phyloP scores from a whole-genome alignment of 106 monocot species.

The Iris macrosiphon region DNA sequence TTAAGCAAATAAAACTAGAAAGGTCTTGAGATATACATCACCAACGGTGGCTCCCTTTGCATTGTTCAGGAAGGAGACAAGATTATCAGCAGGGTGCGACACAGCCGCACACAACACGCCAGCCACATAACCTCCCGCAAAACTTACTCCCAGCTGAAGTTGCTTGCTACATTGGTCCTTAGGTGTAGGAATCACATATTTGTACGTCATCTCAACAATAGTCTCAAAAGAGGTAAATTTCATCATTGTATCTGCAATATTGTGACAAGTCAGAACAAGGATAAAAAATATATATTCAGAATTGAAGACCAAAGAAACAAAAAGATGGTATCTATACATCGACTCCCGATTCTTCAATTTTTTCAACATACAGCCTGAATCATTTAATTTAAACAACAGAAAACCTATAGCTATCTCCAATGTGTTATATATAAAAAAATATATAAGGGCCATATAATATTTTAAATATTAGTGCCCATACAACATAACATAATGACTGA shows the following conservation, averaged over 20 bases:
- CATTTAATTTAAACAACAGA: no score
- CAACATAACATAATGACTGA: no score
- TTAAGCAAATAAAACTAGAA: neutral
- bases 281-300: no score
- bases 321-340: no score
- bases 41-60: slow-evolving; percentile 36
- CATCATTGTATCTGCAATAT: slow-evolving; percentile 40
- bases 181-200: slow-evolving; percentile 46
- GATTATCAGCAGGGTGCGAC: slow-evolving; percentile 47
- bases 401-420: no score
- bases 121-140: slow-evolving; percentile 51
- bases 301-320: no score
- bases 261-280: neutral
- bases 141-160: slow-evolving; percentile 40
- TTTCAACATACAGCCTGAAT: no score
- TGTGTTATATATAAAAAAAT: no score
- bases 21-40: slow-evolving; percentile 15
- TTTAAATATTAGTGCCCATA: no score
- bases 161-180: slow-evolving; percentile 46
- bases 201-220: slow-evolving; percentile 46
- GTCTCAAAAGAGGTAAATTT: slow-evolving; percentile 61
- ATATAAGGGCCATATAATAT: no score
- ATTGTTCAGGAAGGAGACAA: slow-evolving; percentile 47
- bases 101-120: slow-evolving; percentile 43
- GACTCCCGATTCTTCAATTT: no score